Evolutionary conservation across 192 early-diverging fungal genomes (phyloP), one percentile per base, ranked within the genome.

Genomic region (Irineochytrium annulatum): DNA sequence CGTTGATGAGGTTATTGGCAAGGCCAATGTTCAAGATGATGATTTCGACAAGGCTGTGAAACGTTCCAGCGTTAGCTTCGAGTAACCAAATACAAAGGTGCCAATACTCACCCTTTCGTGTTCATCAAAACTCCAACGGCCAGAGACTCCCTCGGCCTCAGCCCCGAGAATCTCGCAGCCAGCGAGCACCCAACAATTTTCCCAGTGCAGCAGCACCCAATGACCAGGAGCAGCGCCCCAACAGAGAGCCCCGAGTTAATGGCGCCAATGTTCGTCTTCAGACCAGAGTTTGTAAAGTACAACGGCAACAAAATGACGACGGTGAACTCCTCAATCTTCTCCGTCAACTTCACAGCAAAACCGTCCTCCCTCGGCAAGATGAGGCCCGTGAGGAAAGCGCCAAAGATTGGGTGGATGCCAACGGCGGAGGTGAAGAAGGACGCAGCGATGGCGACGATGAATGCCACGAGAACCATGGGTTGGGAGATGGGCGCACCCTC

Each of bases 1-100:
- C 65, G 83, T 87, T 86, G 49, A 97, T 87, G 22, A 96, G 89
- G 5, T 83, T 82, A 1, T 92, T 89, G 34, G 90, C 74, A 58
- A 88, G 76, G 11, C 95, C 94, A 57, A 98, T 85, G 72, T 98
- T 98, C 5, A 98, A 81, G 30, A 98, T 92, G 57, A 96, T 95
- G 4, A 98, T 77, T 69, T 98, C 95, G 20, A 98, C 91, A 28
- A 98, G 77, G 41, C 89, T 86, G 55, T 19, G 54, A 71, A 69
- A 30, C 13, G 34, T 27, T 37, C 34, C 14, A 34, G 31, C 37
- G 30, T 8, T 17, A 22, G 2, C 52, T 14, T 3, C 16, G 11
- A 41, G 11, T 11, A 41, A 14, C 11, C 34, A 34, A 24, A 30
- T 26, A 28, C 19, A 3, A 46, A 17, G 14, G 13, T 20, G 24